Conservation (phyloP, 495 filamentous ascomycete genomes). For the Acidomyces sp. region DNA sequence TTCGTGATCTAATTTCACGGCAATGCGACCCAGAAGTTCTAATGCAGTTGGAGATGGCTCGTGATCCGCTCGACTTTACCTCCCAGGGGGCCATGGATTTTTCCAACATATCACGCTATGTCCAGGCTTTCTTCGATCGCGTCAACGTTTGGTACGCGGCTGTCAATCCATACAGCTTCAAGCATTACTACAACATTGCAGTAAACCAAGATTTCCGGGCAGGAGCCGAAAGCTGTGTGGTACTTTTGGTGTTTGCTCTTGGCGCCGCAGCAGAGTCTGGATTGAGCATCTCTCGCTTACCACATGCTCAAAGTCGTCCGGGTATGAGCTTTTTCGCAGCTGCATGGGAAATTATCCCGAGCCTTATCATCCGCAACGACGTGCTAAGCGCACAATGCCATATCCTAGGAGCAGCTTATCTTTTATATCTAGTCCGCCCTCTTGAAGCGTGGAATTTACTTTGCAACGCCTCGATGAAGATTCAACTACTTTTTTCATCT, state of each 20-base stretch:
- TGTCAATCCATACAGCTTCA: conserved; percentile 72
- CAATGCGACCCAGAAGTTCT: conserved; percentile 68
- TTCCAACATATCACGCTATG: conserved; percentile 59
- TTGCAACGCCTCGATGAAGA: conserved; percentile 64
- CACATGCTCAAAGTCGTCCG: conserved; percentile 57
- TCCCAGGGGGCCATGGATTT: conserved; percentile 45
- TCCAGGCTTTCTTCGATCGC: conserved; percentile 62
- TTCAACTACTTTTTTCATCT: conserved; percentile 61
- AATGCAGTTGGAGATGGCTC: conserved; percentile 67
- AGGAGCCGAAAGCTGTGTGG: conserved; percentile 69
- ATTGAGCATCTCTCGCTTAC: conserved; percentile 53
- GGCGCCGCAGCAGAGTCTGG: conserved; percentile 57
- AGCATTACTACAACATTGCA: conserved; percentile 58
- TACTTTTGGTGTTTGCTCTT: conserved; percentile 64
- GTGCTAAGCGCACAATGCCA: conserved; percentile 67
- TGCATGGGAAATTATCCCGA: conserved; percentile 63
- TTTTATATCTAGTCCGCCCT: conserved; percentile 70
- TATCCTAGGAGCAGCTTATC: conserved; percentile 62
- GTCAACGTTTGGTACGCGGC: conserved; percentile 79
- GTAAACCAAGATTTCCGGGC: conserved; percentile 59
- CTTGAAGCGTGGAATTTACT: conserved; percentile 72
- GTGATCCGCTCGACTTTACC: conserved; percentile 50
- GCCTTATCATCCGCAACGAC: conserved; percentile 65
- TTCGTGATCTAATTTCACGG: conserved; percentile 59
- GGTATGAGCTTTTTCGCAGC: conserved; percentile 70